These are phyloP conservation scores for Epichloe sp. DNA, from an alignment of 2,329 filamentous ascomycete species.

Conservation along the genomic window DNA sequence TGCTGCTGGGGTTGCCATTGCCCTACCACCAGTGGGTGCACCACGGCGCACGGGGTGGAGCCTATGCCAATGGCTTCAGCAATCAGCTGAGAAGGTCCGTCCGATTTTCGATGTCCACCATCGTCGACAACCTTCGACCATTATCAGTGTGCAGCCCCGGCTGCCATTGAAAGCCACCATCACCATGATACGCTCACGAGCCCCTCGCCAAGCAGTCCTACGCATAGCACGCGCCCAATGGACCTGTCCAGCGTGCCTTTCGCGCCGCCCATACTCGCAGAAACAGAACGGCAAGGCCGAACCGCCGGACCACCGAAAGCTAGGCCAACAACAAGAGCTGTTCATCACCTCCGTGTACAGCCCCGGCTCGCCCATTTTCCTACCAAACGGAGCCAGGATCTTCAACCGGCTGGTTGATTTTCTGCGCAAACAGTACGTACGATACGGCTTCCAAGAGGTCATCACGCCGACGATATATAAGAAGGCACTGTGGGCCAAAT, in stretches of 20 bases:
- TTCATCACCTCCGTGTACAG: conserved; percentile 71
- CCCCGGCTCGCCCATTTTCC: conserved; percentile 73
- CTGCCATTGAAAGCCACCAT: not conserved
- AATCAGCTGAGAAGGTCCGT: not conserved
- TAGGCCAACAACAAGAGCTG: conserved; percentile 55
- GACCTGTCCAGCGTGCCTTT: conserved; percentile 20
- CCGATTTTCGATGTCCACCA: not conserved
- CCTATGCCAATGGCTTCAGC: not conserved
- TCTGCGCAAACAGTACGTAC: conserved; percentile 68
- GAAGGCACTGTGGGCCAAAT: conserved; percentile 72
- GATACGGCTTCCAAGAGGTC: conserved; percentile 79
- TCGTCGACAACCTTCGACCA: not conserved
- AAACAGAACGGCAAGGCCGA: conserved; percentile 14
- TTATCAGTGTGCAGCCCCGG: not conserved
- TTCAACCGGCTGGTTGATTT: conserved; percentile 77
- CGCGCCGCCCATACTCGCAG: conserved; percentile 18
- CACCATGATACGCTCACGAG: conserved; percentile 19
- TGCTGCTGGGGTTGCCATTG: too few relatives aligned
- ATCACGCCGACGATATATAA: conserved; percentile 88
- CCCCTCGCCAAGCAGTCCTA: conserved; percentile 8
- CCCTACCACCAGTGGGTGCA: too few relatives aligned
- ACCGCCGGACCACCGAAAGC: conserved; percentile 43
- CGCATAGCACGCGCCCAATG: conserved; percentile 13
- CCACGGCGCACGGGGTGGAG: not conserved
- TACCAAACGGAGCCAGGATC: conserved; percentile 68